Evolutionary conservation across 352 stramenopile species (phyloP).

Genomic region (Pythium insidiosum): DNA sequence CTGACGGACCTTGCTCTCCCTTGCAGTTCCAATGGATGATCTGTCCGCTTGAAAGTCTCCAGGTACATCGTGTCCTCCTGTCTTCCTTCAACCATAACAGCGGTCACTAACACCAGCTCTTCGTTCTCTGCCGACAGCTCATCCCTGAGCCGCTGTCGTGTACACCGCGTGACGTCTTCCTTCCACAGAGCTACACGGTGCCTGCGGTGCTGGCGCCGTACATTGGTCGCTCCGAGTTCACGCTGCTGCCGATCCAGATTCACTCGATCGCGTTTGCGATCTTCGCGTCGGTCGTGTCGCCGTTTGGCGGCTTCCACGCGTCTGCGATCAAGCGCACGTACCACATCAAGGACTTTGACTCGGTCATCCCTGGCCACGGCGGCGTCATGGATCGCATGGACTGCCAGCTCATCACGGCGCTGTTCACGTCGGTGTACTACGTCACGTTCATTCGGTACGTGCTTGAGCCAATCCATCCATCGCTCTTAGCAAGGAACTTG

Average conservation of each 20-base stretch:
- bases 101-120: too few relatives aligned
- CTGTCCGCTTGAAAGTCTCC: conserved; percentile 86
- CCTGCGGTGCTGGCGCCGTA: conserved; percentile 73
- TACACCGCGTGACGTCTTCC: conserved; percentile 51
- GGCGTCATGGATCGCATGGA: conserved; percentile 97
- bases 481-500: background rate
- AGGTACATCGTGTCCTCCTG: too few relatives aligned
- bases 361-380: conserved; percentile 97
- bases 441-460: conserved; percentile 94
- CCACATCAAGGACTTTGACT: conserved; percentile 99
- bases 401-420: conserved; percentile 93
- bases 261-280: conserved; percentile 96
- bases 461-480: background rate
- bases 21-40: conserved; percentile 90
- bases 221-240: conserved; percentile 61
- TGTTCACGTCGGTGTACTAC: conserved; percentile 97
- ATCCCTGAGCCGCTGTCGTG: conserved; percentile 67
- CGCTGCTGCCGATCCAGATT: conserved; percentile 88
- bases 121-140: too few relatives aligned
- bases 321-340: conserved; percentile 99
- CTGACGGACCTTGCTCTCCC: background rate
- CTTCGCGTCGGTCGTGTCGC: conserved; percentile 97
- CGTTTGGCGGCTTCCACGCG: conserved; percentile 98
- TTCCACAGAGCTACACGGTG: conserved; percentile 51
- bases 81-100: too few relatives aligned